These are phyloP conservation scores for Spongiforma sp. DNA, from an alignment of 1,284 basidiomycete species.

Conservation along the genomic window DNA sequence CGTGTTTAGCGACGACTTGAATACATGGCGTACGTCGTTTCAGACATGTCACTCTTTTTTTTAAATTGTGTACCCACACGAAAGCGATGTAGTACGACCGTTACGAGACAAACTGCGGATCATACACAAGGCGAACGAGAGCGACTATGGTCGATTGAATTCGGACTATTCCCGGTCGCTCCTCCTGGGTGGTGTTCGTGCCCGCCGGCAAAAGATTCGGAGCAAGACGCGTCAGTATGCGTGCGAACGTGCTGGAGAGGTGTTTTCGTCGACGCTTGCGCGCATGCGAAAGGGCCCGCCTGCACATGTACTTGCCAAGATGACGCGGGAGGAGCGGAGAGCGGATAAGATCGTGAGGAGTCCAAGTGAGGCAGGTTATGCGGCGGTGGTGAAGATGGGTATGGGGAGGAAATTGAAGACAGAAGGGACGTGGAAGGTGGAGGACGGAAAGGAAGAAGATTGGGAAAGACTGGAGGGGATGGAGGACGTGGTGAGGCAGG, in stretches of 20 bases:
- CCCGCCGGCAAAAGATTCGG: slow-evolving; percentile 58
- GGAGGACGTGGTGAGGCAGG: slow-evolving; percentile 42
- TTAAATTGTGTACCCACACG: slow-evolving; percentile 8
- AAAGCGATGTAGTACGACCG: slow-evolving; percentile 25
- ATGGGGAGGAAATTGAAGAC: slow-evolving; percentile 56
- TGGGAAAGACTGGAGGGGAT: slow-evolving; percentile 42
- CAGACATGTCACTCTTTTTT: not conserved
- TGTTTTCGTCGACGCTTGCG: slow-evolving; percentile 50
- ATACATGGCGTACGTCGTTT: slow-evolving; percentile 33
- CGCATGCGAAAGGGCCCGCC: slow-evolving; percentile 62
- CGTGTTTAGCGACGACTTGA: slow-evolving; percentile 26
- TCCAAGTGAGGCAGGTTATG: slow-evolving; percentile 68
- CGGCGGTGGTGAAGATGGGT: slow-evolving; percentile 43
- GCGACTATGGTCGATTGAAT: slow-evolving; percentile 46
- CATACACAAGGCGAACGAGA: slow-evolving; percentile 40
- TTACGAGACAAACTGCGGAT: slow-evolving; percentile 26
- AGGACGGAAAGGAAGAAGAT: slow-evolving; percentile 46
- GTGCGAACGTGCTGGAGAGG: slow-evolving; percentile 66
- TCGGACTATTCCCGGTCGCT: slow-evolving; percentile 54
- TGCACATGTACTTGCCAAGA: slow-evolving; percentile 56
- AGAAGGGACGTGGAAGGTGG: slow-evolving; percentile 48
- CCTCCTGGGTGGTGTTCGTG: slow-evolving; percentile 52
- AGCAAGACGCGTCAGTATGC: slow-evolving; percentile 66
- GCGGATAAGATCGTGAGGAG: slow-evolving; percentile 56
- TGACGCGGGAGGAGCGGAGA: slow-evolving; percentile 52